Evolutionary conservation across 2,329 filamentous ascomycete species (phyloP).

Genomic region (Zasmidium cellare): DNA sequence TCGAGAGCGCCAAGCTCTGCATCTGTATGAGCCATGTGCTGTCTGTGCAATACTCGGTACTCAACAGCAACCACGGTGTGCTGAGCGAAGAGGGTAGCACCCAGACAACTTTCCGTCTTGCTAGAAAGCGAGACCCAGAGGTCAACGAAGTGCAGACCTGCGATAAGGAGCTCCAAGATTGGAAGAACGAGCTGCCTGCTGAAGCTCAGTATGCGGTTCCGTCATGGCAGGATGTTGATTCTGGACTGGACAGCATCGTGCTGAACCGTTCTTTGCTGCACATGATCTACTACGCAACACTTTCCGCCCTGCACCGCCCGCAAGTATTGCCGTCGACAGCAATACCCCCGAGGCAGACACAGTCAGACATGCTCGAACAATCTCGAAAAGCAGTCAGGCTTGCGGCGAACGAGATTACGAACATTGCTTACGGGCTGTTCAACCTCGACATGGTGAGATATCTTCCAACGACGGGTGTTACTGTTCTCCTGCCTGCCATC

Average conservation of each 20-base stretch:
- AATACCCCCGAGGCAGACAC: conserved; percentile 41
- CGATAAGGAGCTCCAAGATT: conserved; percentile 75
- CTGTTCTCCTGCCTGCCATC: conserved; percentile 85
- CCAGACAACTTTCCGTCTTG: conserved; percentile 78
- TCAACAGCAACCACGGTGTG: conserved; percentile 76
- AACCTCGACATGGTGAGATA: conserved; percentile 71
- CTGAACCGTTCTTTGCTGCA: conserved; percentile 84
- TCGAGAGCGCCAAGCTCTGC: conserved; percentile 87
- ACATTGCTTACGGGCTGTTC: conserved; percentile 76
- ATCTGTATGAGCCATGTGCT: conserved; percentile 87
- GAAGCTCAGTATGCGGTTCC: conserved; percentile 68
- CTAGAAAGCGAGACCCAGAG: conserved; percentile 83
- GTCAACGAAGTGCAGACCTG: conserved; percentile 76
- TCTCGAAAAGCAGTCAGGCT: conserved; percentile 81
- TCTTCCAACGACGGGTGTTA: conserved; percentile 86
- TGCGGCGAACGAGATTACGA: conserved; percentile 81
- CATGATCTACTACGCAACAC: conserved; percentile 90
- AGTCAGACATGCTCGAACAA: conserved; percentile 74
- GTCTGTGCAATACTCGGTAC: conserved; percentile 85
- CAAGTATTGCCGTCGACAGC: conserved; percentile 77
- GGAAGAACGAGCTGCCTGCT: conserved; percentile 70
- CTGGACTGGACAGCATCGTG: conserved; percentile 58
- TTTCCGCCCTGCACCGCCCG: conserved; percentile 86
- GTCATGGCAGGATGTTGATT: conserved; percentile 56
- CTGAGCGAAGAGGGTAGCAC: conserved; percentile 70